These are phyloP conservation scores for Niebla homalea DNA, from an alignment of 495 filamentous ascomycete genomes.

Conservation along the genomic window DNA sequence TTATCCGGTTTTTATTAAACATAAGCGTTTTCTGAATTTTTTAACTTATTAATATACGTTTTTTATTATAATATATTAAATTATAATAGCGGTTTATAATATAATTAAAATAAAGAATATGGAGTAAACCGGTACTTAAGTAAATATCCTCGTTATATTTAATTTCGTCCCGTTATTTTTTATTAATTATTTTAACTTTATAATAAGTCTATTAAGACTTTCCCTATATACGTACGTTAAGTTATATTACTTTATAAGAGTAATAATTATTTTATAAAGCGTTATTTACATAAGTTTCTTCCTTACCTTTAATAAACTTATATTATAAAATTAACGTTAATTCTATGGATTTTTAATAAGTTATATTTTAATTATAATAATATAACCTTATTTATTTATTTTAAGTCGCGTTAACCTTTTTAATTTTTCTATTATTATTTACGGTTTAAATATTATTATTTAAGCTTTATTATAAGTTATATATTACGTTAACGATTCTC, in stretches of 20 bases:
- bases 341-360: conserved; percentile 1
- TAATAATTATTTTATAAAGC: conserved; percentile 2
- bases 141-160: background rate
- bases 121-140: background rate
- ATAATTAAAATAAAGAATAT: background rate
- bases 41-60: background rate
- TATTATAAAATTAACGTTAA: background rate
- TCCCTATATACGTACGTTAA: conserved; percentile 1
- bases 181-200: background rate
- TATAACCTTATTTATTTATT: background rate
- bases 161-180: background rate
- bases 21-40: background rate
- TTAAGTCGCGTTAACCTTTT: no score
- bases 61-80: background rate
- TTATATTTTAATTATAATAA: background rate
- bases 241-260: background rate
- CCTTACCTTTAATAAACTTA: background rate
- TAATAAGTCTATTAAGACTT: background rate
- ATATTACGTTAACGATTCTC: background rate
- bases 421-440: no score
- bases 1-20: background rate
- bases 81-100: conserved; percentile 1
- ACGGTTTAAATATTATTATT: no score
- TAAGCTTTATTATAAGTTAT: no score
- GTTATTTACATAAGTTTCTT: conserved; percentile 1